Percentiles rank a stretch among this genome's conserved stretches.
Conservation (phyloP, 2,329 filamentous ascomycete species). For the Trichoderma brevicompactum region DNA sequence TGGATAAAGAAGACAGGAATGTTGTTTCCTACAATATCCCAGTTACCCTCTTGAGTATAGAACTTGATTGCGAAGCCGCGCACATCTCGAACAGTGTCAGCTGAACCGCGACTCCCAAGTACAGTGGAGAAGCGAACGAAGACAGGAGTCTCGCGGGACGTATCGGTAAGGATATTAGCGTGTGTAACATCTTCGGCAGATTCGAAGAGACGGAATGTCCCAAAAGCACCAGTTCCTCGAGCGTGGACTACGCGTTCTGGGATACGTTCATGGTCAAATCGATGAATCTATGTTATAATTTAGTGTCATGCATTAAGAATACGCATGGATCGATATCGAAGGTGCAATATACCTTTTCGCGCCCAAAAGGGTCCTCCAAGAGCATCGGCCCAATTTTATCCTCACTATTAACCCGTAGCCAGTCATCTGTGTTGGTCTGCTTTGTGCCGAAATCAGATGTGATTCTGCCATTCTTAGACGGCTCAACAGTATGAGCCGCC, state of each 20-base stretch:
- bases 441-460: slow-evolving; percentile 80
- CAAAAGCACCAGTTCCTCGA: slow-evolving; percentile 70
- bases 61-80: slow-evolving; percentile 66
- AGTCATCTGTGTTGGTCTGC: slow-evolving; percentile 74
- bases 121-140: slow-evolving; percentile 74
- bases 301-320: neutral
- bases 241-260: slow-evolving; percentile 72
- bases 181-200: slow-evolving; percentile 69
- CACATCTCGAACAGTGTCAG: slow-evolving; percentile 85
- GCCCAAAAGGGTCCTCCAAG: slow-evolving; percentile 71
- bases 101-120: slow-evolving; percentile 72
- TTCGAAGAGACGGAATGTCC: slow-evolving; percentile 69
- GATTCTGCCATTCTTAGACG: slow-evolving; percentile 61
- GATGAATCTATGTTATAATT: slow-evolving; percentile 58
- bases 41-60: slow-evolving; percentile 74
- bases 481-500: slow-evolving; percentile 60
- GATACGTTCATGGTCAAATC: slow-evolving; percentile 69
- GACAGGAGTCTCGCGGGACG: slow-evolving; percentile 54
- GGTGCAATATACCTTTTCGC: slow-evolving; percentile 66
- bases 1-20: slow-evolving; percentile 73
- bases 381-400: slow-evolving; percentile 69
- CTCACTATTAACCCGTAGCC: slow-evolving; percentile 68
- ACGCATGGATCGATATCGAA: no score
- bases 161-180: slow-evolving; percentile 62
- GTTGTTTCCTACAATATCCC: slow-evolving; percentile 70